These are phyloP conservation scores for Pterula multifida DNA, from an alignment of 1,284 basidiomycete species.

Conservation along the genomic window DNA sequence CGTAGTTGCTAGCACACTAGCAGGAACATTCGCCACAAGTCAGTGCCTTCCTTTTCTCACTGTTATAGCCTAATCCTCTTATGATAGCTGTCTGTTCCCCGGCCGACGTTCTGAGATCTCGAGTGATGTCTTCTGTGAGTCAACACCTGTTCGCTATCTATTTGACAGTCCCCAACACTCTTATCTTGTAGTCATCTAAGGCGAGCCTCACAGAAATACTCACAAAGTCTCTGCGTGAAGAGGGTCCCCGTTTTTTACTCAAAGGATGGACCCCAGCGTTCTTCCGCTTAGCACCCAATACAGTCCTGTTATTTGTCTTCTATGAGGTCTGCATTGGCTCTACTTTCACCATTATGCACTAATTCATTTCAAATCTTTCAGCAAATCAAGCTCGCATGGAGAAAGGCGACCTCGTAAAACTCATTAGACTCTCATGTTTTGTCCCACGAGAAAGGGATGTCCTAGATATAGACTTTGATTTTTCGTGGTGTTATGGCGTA, in stretches of 20 bases:
- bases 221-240: constrained; percentile 45
- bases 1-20: constrained; percentile 48
- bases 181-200: constrained; percentile 31
- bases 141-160: constrained; percentile 4
- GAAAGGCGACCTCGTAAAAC: background rate
- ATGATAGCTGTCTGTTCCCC: constrained; percentile 72
- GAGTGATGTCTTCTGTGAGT: constrained; percentile 63
- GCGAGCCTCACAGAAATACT: constrained; percentile 38
- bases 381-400: constrained; percentile 1
- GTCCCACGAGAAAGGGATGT: too few relatives aligned
- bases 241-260: constrained; percentile 78
- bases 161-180: background rate
- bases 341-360: background rate
- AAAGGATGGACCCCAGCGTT: constrained; percentile 86
- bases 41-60: constrained; percentile 14
- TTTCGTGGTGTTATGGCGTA: too few relatives aligned
- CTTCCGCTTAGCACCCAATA: constrained; percentile 75
- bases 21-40: constrained; percentile 88
- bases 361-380: background rate
- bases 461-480: too few relatives aligned
- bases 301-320: constrained; percentile 76
- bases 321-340: constrained; percentile 45
- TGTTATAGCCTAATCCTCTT: background rate
- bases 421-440: too few relatives aligned
- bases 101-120: constrained; percentile 75